Conservation (phyloP, 2,329 filamentous ascomycete genomes). For the Exophiala aquamarina region DNA sequence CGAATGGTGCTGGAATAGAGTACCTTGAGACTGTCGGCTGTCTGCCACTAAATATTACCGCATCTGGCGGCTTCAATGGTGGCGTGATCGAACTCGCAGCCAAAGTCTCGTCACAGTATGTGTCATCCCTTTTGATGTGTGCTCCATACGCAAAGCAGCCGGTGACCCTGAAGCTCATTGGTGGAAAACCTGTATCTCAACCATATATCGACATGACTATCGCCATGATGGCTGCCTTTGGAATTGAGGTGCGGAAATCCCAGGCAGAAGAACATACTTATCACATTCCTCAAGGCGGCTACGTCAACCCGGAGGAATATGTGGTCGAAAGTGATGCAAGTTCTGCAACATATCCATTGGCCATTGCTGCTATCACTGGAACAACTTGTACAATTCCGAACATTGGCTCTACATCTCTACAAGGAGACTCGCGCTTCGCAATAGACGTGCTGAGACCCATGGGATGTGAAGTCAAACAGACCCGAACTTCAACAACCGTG, state of each 20-base stretch:
- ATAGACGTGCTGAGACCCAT: slow-evolving; percentile 86
- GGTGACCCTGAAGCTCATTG: slow-evolving; percentile 84
- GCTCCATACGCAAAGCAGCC: slow-evolving; percentile 94
- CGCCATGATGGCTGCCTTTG: slow-evolving; percentile 94
- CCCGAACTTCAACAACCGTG: slow-evolving; percentile 82
- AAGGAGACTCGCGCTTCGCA: slow-evolving; percentile 93
- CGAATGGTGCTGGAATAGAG: slow-evolving; percentile 82
- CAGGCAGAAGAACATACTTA: slow-evolving; percentile 83
- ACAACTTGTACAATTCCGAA: slow-evolving; percentile 96
- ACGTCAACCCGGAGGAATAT: slow-evolving; percentile 82
- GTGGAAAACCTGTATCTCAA: slow-evolving; percentile 97
- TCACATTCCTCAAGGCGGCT: slow-evolving; percentile 81
- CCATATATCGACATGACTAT: slow-evolving; percentile 99
- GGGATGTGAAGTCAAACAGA: slow-evolving; percentile 89
- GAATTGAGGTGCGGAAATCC: slow-evolving; percentile 75
- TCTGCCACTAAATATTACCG: slow-evolving; percentile 78
- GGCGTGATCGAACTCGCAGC: slow-evolving; percentile 89
- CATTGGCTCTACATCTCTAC: slow-evolving; percentile 86
- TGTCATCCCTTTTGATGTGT: slow-evolving; percentile 94
- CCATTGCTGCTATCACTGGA: slow-evolving; percentile 91
- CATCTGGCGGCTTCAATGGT: slow-evolving; percentile 78
- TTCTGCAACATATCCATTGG: slow-evolving; percentile 93
- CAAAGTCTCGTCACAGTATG: slow-evolving; percentile 98
- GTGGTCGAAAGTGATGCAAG: slow-evolving; percentile 95
- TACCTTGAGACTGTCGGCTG: slow-evolving; percentile 83